Conservation (phyloP, 169 alveolate genomes). For the Eimeria acervulina region DNA sequence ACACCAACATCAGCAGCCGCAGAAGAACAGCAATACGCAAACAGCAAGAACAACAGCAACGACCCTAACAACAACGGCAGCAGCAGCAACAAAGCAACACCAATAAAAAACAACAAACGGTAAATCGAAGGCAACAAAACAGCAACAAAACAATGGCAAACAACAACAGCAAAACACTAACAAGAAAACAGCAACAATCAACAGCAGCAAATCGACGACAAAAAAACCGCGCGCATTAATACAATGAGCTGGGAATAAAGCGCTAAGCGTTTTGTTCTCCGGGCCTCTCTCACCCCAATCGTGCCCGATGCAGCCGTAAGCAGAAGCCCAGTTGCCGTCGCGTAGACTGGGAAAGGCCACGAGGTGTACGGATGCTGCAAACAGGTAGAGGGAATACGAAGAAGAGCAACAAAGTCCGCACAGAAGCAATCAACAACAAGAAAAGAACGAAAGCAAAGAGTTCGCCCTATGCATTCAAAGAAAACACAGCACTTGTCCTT, state of each 20-base stretch:
- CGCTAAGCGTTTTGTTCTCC: not conserved
- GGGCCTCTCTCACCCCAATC: conserved; percentile 74
- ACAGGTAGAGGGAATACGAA: not conserved
- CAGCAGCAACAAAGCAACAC: too few species aligned
- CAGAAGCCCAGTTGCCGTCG: conserved; percentile 61
- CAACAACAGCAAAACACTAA: too few species aligned
- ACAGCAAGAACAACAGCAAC: not conserved
- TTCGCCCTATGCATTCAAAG: too few species aligned
- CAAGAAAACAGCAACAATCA: not conserved
- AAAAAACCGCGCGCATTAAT: too few species aligned
- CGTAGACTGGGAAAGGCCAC: conserved; percentile 19
- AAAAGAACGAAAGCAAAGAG: not conserved
- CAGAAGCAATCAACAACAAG: not conserved
- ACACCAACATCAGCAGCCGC: too few species aligned
- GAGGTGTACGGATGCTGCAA: not conserved
- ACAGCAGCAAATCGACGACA: too few species aligned
- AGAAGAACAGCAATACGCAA: not conserved
- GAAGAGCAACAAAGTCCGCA: not conserved
- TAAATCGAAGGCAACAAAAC: too few species aligned
- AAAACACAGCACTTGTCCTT: too few species aligned
- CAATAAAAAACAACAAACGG: too few species aligned
- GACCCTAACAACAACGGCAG: too few species aligned
- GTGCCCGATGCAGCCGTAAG: conserved; percentile 72
- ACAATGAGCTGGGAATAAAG: too few species aligned
- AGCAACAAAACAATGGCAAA: not conserved